phyloP scores from a whole-genome alignment of 2,329 filamentous ascomycete species.

The Stagonosporopsis cucurbitacearum region DNA sequence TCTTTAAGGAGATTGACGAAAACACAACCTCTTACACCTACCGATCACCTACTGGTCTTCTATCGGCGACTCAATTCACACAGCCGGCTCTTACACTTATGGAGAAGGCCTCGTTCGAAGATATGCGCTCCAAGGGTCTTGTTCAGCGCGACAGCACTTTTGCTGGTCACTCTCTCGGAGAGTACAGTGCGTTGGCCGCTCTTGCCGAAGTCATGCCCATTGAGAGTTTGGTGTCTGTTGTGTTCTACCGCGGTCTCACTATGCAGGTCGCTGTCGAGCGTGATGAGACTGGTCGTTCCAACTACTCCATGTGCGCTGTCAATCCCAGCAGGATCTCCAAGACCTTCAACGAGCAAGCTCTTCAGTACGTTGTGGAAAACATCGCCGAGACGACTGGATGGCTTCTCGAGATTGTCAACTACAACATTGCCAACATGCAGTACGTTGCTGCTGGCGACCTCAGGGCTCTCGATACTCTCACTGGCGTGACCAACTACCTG shows the following conservation, averaged over 20 bases:
- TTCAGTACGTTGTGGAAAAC: conserved; percentile 96
- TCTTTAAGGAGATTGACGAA: conserved; percentile 98
- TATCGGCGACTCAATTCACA: conserved; percentile 98
- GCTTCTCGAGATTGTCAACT: conserved; percentile 99
- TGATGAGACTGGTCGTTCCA: conserved; percentile 88
- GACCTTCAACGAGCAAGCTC: conserved; percentile 96
- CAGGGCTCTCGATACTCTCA: conserved; percentile 69
- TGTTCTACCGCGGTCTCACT: conserved; percentile 97
- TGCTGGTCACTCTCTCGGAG: conserved; percentile 95
- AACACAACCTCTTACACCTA: conserved; percentile 96
- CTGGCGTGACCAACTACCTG: conserved; percentile 89
- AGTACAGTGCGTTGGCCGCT: conserved; percentile 96
- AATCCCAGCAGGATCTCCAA: conserved; percentile 98
- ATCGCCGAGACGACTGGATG: conserved; percentile 92
- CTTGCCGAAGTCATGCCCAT: conserved; percentile 99
- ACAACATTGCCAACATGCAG: conserved; percentile 75
- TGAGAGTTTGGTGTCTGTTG: conserved; percentile 95
- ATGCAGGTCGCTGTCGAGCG: conserved; percentile 99
- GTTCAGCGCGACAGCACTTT: conserved; percentile 97
- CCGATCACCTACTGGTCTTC: conserved; percentile 88
- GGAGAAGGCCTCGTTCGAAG: conserved; percentile 99
- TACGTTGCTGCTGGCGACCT: conserved; percentile 73
- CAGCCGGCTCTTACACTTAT: conserved; percentile 96
- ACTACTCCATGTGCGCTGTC: conserved; percentile 99
- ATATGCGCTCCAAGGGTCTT: conserved; percentile 96